A percentile compares a stretch with the other conserved stretches of the same genome.
These are phyloP conservation scores for Xerocomellus chrysenteron DNA, from an alignment of 768 basidiomycete genomes.

Conservation along the genomic window DNA sequence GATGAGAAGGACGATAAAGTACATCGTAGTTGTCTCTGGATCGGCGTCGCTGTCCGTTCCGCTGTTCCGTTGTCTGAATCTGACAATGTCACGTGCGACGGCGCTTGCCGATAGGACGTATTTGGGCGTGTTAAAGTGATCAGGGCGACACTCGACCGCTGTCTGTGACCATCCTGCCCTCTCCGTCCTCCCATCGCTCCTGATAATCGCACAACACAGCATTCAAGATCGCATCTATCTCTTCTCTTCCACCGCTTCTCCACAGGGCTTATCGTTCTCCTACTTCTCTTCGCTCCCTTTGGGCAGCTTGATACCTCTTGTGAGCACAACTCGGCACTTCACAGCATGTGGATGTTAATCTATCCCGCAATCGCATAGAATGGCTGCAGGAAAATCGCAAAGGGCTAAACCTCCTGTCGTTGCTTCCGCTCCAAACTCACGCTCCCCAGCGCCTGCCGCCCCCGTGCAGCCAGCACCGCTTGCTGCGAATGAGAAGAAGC, in stretches of 20 bases:
- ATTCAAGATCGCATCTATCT: slow-evolving; percentile 15
- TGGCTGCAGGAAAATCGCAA: slow-evolving; percentile 30
- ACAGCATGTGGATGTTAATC: slow-evolving; percentile 16
- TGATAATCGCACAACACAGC: slow-evolving; percentile 18
- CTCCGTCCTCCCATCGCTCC: slow-evolving; percentile 18
- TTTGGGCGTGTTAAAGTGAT: slow-evolving; percentile 35
- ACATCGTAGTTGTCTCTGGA: not conserved
- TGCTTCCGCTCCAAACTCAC: slow-evolving; percentile 4
- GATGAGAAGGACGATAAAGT: too few relatives aligned
- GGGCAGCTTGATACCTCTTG: slow-evolving; percentile 8
- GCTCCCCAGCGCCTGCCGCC: slow-evolving; percentile 5
- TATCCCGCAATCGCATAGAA: slow-evolving; percentile 19
- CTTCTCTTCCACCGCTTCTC: not conserved
- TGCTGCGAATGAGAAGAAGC: slow-evolving; percentile 35
- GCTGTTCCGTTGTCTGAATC: slow-evolving; percentile 19
- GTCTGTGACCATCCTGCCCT: slow-evolving; percentile 16
- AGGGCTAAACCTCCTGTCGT: slow-evolving; percentile 21
- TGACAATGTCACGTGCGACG: slow-evolving; percentile 28
- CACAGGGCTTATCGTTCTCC: not conserved
- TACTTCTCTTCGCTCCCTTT: not conserved
- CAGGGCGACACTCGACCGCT: slow-evolving; percentile 20
- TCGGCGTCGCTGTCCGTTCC: slow-evolving; percentile 13
- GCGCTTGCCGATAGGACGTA: slow-evolving; percentile 31
- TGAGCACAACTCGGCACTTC: slow-evolving; percentile 8
- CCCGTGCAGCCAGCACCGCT: slow-evolving; percentile 7